Evolutionary conservation across 2,329 filamentous ascomycete species (phyloP).

Genomic region (Dactylonectria estremocensis): DNA sequence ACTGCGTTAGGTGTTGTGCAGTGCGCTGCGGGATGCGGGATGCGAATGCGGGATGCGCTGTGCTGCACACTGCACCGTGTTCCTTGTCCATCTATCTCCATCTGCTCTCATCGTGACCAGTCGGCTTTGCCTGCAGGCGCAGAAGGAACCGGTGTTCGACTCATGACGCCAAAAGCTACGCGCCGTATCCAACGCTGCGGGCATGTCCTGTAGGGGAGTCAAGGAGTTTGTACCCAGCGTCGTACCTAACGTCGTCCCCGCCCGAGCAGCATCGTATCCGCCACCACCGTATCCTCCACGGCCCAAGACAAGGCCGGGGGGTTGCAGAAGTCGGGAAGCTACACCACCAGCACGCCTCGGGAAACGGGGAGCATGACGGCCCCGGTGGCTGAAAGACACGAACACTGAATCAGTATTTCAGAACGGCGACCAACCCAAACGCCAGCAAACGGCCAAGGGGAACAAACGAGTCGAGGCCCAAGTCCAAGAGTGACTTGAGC

Average conservation of each 20-base stretch:
- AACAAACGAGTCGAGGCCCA: slow-evolving; percentile 1
- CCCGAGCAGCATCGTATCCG: too few species aligned
- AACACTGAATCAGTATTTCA: not conserved
- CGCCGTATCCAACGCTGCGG: not conserved
- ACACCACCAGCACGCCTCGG: not conserved
- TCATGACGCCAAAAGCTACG: not conserved
- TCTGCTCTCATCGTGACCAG: not conserved
- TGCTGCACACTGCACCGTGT: slow-evolving; percentile 10
- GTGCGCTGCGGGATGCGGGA: slow-evolving; percentile 1
- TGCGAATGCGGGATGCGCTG: slow-evolving; percentile 2
- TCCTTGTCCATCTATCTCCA: not conserved
- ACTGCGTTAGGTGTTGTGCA: slow-evolving; percentile 3
- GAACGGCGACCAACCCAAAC: not conserved
- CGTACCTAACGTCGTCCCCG: too few species aligned
- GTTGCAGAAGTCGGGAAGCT: too few species aligned
- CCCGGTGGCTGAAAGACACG: too few species aligned
- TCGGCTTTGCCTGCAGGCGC: not conserved
- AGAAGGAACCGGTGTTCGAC: not conserved
- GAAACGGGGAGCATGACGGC: not conserved
- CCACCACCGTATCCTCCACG: not conserved
- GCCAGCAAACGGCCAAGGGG: not conserved
- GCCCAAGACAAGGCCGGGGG: not conserved
- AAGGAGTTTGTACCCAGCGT: too few species aligned
- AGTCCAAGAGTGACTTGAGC: not conserved
- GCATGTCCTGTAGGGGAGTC: too few species aligned